These are phyloP conservation scores for Immersiella caudata DNA, from an alignment of 495 filamentous ascomycete genomes.

Conservation along the genomic window DNA sequence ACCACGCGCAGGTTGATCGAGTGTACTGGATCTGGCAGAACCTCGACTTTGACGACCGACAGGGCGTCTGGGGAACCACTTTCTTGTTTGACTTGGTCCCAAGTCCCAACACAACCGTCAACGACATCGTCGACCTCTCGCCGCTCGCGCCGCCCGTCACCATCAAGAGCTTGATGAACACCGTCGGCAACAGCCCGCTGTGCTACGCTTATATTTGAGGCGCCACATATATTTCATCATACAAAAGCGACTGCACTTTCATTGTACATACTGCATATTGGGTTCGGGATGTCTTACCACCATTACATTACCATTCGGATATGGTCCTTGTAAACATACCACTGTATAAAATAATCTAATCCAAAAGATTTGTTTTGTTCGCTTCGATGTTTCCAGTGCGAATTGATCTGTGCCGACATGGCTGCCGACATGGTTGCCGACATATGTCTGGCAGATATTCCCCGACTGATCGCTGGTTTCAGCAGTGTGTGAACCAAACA, in stretches of 20 bases:
- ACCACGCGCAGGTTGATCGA: constrained; percentile 70
- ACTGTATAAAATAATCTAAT: background rate
- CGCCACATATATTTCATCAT: background rate
- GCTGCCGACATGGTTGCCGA: background rate
- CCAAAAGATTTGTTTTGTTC: background rate
- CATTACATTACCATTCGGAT: background rate
- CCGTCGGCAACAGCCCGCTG: constrained; percentile 27
- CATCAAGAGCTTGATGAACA: constrained; percentile 37
- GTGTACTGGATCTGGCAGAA: constrained; percentile 74
- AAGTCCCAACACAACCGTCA: constrained; percentile 38
- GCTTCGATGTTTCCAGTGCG: background rate
- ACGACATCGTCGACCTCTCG: constrained; percentile 33
- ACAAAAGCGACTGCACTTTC: background rate
- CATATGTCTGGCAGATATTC: constrained; percentile 8
- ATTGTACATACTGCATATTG: background rate
- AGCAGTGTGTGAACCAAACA: constrained; percentile 19
- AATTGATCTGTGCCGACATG: background rate
- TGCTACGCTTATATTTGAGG: constrained; percentile 39
- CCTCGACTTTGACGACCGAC: constrained; percentile 51
- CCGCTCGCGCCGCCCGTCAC: constrained; percentile 20
- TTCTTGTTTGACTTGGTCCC: constrained; percentile 43
- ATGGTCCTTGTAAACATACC: background rate
- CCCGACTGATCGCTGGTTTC: constrained; percentile 23
- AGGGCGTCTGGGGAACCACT: constrained; percentile 42
- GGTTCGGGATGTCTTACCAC: background rate